Conservation (phyloP, 306 rosid species). For the Sophora flavescens region DNA sequence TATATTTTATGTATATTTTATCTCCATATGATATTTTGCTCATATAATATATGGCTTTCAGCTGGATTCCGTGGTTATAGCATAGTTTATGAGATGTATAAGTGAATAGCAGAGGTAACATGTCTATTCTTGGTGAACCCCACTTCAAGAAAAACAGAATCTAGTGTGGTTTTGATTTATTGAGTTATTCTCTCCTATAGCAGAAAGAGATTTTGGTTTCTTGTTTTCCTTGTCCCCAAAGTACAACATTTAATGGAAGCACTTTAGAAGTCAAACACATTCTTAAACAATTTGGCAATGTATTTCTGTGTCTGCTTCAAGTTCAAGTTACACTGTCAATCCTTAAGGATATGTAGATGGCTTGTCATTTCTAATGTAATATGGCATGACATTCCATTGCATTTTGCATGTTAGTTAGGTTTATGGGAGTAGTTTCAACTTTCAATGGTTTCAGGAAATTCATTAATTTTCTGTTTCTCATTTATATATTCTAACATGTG, state of each 20-base stretch:
- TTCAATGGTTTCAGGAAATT: not conserved
- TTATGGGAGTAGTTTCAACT: not conserved
- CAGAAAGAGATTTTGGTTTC: conserved; percentile 27
- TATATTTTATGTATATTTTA: conserved; percentile 33
- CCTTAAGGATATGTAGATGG: not conserved
- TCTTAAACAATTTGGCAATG: conserved; percentile 9
- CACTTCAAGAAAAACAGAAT: conserved; percentile 36
- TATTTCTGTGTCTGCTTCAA: conserved; percentile 11
- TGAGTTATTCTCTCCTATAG: conserved; percentile 11
- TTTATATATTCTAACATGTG: not conserved
- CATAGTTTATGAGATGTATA: conserved; percentile 5
- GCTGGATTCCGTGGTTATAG: conserved; percentile 39
- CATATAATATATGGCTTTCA: conserved; percentile 40
- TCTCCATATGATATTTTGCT: conserved; percentile 38
- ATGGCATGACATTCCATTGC: not conserved
- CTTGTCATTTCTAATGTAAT: not conserved
- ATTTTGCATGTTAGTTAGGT: not conserved
- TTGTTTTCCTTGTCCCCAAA: conserved; percentile 12
- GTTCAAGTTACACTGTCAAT: not conserved
- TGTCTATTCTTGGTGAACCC: conserved; percentile 27
- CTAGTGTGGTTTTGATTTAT: conserved; percentile 28
- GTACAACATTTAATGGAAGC: conserved; percentile 13
- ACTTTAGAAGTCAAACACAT: conserved; percentile 21
- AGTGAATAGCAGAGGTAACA: conserved; percentile 31
- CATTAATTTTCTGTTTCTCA: not conserved